Evolutionary conservation across 768 basidiomycete genomes (phyloP).

Genomic region (Lyophyllum semitale): DNA sequence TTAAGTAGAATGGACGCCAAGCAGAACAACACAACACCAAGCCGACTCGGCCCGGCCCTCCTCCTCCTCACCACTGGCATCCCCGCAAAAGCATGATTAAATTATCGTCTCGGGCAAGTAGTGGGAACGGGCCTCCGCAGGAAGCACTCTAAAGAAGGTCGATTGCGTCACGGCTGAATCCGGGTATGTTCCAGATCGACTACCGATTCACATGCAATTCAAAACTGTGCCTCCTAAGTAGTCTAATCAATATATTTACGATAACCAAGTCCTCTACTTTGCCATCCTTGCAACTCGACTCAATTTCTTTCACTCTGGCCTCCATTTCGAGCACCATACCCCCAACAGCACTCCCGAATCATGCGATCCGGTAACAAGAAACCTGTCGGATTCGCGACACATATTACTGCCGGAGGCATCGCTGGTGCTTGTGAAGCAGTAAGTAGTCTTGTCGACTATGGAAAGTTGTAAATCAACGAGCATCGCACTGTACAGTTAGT

Average conservation of each 20-base stretch:
- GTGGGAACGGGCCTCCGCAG: conserved; percentile 19
- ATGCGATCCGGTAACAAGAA: conserved; percentile 69
- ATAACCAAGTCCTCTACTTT: neutral
- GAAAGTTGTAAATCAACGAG: neutral
- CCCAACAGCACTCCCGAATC: conserved; percentile 1
- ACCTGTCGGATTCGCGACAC: conserved; percentile 82
- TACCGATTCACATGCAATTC: conserved; percentile 23
- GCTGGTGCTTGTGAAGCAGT: conserved; percentile 95
- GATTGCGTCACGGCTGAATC: conserved; percentile 7
- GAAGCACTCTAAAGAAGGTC: conserved; percentile 10
- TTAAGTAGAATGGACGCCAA: neutral
- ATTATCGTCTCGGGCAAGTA: conserved; percentile 7
- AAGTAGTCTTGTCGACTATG: conserved; percentile 25
- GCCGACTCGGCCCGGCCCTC: conserved; percentile 6
- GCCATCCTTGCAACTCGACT: neutral
- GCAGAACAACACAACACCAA: conserved; percentile 2
- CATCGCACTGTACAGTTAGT: conserved; percentile 45
- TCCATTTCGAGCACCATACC: neutral
- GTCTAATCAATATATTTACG: conserved; percentile 6
- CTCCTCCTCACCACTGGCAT: neutral
- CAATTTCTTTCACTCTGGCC: conserved; percentile 13
- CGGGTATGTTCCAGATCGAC: conserved; percentile 21
- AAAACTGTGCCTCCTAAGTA: conserved; percentile 6
- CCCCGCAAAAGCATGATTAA: conserved; percentile 1
- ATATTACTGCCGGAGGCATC: conserved; percentile 92